Evolutionary conservation across 2,329 filamentous ascomycete species (phyloP), one percentile per base, ranked within the genome.

Genomic region (Akanthomyces muscarius): DNA sequence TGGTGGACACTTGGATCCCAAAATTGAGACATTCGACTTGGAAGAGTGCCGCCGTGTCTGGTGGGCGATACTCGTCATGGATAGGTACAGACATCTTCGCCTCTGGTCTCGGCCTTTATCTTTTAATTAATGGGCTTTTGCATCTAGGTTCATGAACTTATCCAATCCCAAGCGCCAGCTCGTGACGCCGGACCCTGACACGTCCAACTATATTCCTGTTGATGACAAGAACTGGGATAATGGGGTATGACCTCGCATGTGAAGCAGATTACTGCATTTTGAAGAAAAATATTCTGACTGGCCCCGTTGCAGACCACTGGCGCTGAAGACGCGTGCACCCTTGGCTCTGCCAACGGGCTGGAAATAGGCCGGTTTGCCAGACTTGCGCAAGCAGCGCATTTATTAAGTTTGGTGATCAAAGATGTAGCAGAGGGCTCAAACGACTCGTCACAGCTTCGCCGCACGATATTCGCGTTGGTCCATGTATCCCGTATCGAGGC

Each of bases 361-460:
- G 51, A 65, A 33, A 52, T 66, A 13, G 60, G 63, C 4, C 60
- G 65, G 5, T 67, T 64, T 41, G 65, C 64, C 25, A 62, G 65
- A 16, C 65, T 67, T 61, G 64, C 64, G n/a, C 65, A 67, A 57
- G 61, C 65, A n/a, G 64, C 65, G 18, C 65, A 67, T 36, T 41
- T 67, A 18, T 13, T 67, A n/a, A 66, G 62, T 14, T 61, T 66
- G 21, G 65, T 63, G 0, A 30, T 67, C 14, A 50, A 61, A 41
- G 62, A 63, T 41, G 63, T 61, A 11, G 48, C 65, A 14, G 58
- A 60, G 13, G 55, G 53, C 16, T 38, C 61, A 2, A 52, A 8
- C 3, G 61, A 63, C 2, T 63, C 63, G 38, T n/a, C 52, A 14
- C 65, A 66, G 48, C 63, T 66, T 25, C 45, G 61, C 25, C 61